Evolutionary conservation across 352 stramenopile species (phyloP), one percentile per base, ranked within the genome.

Genomic region (Phytopythium chamaehyphon): DNA sequence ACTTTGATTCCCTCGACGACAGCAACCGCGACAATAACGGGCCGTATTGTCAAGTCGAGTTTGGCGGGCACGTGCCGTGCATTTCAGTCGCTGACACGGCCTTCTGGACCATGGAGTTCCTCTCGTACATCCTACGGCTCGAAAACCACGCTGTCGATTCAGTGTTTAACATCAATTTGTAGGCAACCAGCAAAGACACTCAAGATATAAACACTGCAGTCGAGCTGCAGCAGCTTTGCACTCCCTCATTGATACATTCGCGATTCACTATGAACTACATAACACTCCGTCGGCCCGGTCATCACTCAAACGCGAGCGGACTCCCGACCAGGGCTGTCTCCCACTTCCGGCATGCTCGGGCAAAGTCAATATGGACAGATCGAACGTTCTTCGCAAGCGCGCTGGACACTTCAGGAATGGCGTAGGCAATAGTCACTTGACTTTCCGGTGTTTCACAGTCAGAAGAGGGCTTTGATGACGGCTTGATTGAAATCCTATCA

Each of bases 101-200:
- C 15, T 69, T 69, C 46, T 69, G 61, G 61, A 64, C 59, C 55
- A 64, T 69, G 55, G 61, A 69, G 52, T 69, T 69, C 53, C 51
- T 64, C 3, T 69, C 61, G 24, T 69, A 69, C 51, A 40, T 69
- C 33, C 33, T 52, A 2, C 46, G 52, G 35, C 61, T 72, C 40
- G 56, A 76, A 57, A 67, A 69, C 28, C 46, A 47, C 35, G 57
- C 60, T 9, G 55, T 76, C 35, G 55, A 49, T 6, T 61, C 62
- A 1, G 40, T 67, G 9, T 76, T 76, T 24, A 53, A 60, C 18
- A 44, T 75, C 7, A 49, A 40, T 4, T 22, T 57, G 36, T 55
- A 55, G 18, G 33, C 23, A 36, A 15, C 9, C 12, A 9, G 19
- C 23, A 45, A 18, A 16, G 18, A 43, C 38, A 9, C 5, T 33